Evolutionary conservation across 768 basidiomycete genomes (phyloP).

Genomic region (Leccinum disarticulatum): DNA sequence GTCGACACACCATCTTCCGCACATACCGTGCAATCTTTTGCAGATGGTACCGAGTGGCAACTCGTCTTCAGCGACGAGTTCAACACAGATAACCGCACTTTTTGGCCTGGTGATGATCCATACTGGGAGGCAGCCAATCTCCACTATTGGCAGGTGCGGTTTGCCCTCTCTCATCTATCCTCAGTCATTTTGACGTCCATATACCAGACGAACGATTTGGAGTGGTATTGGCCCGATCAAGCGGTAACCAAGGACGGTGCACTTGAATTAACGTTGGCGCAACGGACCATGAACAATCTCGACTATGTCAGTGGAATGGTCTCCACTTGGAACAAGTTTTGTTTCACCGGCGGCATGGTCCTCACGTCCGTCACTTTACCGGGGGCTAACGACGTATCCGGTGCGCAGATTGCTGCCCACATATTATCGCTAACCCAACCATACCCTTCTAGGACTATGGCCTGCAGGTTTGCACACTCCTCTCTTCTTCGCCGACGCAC

Average conservation of each 20-base stretch:
- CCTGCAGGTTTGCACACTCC: slow-evolving; percentile 47
- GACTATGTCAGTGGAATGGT: slow-evolving; percentile 73
- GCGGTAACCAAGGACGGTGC: slow-evolving; percentile 72
- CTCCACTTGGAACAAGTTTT: slow-evolving; percentile 85
- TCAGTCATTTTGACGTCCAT: slow-evolving; percentile 1
- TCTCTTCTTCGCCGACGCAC: background rate
- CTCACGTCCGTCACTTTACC: slow-evolving; percentile 69
- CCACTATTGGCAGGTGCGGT: slow-evolving; percentile 68
- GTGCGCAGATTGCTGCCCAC: slow-evolving; percentile 19
- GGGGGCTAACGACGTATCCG: slow-evolving; percentile 56
- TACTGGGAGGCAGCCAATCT: slow-evolving; percentile 86
- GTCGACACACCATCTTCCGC: slow-evolving; percentile 64
- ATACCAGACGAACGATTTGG: slow-evolving; percentile 63
- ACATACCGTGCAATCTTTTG: slow-evolving; percentile 53
- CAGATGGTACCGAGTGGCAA: slow-evolving; percentile 52
- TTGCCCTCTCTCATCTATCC: background rate
- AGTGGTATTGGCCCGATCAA: slow-evolving; percentile 88
- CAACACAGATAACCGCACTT: slow-evolving; percentile 73
- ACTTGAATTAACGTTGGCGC: slow-evolving; percentile 71
- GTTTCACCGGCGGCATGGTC: slow-evolving; percentile 86
- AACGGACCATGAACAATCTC: slow-evolving; percentile 67
- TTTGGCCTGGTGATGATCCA: slow-evolving; percentile 80
- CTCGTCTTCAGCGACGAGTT: slow-evolving; percentile 92
- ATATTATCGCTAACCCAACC: background rate
- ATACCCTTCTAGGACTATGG: slow-evolving; percentile 55